Percentiles rank a stretch among this genome's conserved stretches.
phyloP scores from a whole-genome alignment of 768 basidiomycete species.

The Pleurotus eryngii region DNA sequence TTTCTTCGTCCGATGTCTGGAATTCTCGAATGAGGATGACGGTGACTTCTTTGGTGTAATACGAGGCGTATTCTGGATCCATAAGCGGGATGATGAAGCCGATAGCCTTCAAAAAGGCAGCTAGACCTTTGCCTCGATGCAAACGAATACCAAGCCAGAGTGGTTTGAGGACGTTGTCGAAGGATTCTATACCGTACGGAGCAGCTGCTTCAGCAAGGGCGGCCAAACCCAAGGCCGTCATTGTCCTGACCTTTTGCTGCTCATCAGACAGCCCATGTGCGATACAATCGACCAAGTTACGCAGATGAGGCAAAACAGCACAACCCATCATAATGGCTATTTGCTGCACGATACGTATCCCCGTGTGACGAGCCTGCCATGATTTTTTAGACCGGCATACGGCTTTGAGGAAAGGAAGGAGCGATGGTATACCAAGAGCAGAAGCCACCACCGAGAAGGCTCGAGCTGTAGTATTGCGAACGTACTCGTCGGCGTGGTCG shows the following conservation, averaged over 20 bases:
- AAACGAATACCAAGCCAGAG: constrained; percentile 92
- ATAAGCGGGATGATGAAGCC: constrained; percentile 99
- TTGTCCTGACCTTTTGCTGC: constrained; percentile 94
- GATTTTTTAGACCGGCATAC: constrained; percentile 99
- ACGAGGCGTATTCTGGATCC: constrained; percentile 99
- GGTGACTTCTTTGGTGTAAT: constrained; percentile 98
- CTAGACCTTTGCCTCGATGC: constrained; percentile 92
- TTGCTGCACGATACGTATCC: constrained; percentile 99
- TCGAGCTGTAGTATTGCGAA: constrained; percentile 97
- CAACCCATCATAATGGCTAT: constrained; percentile 99
- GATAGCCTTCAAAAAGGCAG: constrained; percentile 95
- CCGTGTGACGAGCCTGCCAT: constrained; percentile 99
- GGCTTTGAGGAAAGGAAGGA: constrained; percentile 97
- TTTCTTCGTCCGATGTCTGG: constrained; percentile 99
- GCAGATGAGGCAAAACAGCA: constrained; percentile 93
- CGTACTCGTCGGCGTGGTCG: constrained; percentile 98
- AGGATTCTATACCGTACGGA: constrained; percentile 99
- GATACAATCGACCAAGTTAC: constrained; percentile 95
- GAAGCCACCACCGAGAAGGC: constrained; percentile 99
- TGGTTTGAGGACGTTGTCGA: constrained; percentile 95
- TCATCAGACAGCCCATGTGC: constrained; percentile 91
- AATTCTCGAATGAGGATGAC: constrained; percentile 97
- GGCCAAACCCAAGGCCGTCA: constrained; percentile 90
- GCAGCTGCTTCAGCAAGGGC: constrained; percentile 96
- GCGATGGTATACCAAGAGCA: constrained; percentile 94